These are phyloP conservation scores for Hymenoscyphus fructigenus DNA, from an alignment of 2,329 filamentous ascomycete genomes.

Conservation along the genomic window DNA sequence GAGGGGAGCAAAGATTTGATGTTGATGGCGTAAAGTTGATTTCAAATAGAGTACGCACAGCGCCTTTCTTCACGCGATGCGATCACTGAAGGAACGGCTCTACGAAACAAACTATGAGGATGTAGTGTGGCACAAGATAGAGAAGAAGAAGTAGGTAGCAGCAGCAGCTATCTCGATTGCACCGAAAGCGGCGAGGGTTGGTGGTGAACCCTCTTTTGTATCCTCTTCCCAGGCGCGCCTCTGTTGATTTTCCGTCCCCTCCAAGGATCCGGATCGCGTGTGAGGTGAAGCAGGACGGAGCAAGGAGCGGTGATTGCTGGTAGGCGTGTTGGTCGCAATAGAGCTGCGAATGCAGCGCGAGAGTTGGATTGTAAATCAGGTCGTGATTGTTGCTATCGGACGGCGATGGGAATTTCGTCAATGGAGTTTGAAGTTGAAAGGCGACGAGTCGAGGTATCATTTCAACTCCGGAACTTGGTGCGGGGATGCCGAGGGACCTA, in stretches of 20 bases:
- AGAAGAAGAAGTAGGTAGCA: slow-evolving; percentile 25
- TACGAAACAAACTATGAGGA: slow-evolving; percentile 35
- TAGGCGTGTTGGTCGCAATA: slow-evolving; percentile 7
- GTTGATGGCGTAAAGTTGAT: slow-evolving; percentile 23
- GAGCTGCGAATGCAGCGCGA: slow-evolving; percentile 6
- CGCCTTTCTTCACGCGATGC: slow-evolving; percentile 34
- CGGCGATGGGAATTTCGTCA: slow-evolving; percentile 4
- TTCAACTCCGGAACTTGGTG: slow-evolving; percentile 11
- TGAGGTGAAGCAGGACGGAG: not conserved
- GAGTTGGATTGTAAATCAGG: not conserved
- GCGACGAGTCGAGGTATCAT: slow-evolving; percentile 7
- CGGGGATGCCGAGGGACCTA: slow-evolving; percentile 9
- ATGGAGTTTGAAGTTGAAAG: slow-evolving; percentile 12
- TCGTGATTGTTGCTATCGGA: slow-evolving; percentile 9
- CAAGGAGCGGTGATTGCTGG: not conserved
- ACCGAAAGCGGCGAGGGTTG: not conserved
- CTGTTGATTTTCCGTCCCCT: slow-evolving; percentile 18
- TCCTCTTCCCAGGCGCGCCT: slow-evolving; percentile 20
- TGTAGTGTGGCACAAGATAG: slow-evolving; percentile 17
- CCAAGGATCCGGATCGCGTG: slow-evolving; percentile 18
- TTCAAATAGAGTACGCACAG: slow-evolving; percentile 32
- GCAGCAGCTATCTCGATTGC: slow-evolving; percentile 13
- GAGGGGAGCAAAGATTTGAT: slow-evolving; percentile 13
- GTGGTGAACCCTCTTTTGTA: slow-evolving; percentile 8
- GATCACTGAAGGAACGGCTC: slow-evolving; percentile 32